Evolutionary conservation across 192 early-diverging fungal species (phyloP), one percentile per base, ranked within the genome.

Genomic region (Jimgerdemannia flammicorona): DNA sequence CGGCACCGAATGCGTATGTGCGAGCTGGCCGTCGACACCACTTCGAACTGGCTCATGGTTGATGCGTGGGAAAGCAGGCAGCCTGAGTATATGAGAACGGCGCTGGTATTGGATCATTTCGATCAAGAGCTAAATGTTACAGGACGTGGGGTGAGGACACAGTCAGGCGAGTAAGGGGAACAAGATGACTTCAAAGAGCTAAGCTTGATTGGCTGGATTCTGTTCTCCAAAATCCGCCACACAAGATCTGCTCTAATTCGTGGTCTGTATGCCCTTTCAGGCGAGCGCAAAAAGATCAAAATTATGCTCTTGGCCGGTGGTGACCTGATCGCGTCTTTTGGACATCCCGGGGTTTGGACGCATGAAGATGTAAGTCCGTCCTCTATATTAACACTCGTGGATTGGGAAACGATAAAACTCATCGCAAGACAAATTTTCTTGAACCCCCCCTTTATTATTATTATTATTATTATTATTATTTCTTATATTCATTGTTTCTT

Each of bases 321-420:
- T 44, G 98, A 99, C 78, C 83, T 99, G 41, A 98, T 99, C 44
- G 92, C 97, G 78, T 97, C 96, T 4, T 97, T 99, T 86, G 95
- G 94, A 9, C 90, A 90, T 43, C 96, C 94, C 8, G 89, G 92
- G 64, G 89, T 98, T 41, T 98, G 97, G 97, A 84, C 90, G 3
- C 88, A 89, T 9, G 87, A 88, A 40, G 97, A 99, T 89, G 92
- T 95, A 90, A 80, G 92, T 80, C n/a, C 6, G 41, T 10, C 4
- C 39, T 29, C 29, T 17, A 43, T 69, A 3, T 44, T 18, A 64
- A 14, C 9, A 18, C 19, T 69, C 14, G 44, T 4, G 14, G 39
- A 2, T 17, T n/a, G 11, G 69, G 41, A 29, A 29, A 29, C 29
- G 29, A 29, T 29, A 29, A 29, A 29, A 43, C 19, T 66, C 65